Evolutionary conservation across 208 protist species (phyloP), one percentile per base, ranked within the genome.

Genomic region (Entamoeba invadens): DNA sequence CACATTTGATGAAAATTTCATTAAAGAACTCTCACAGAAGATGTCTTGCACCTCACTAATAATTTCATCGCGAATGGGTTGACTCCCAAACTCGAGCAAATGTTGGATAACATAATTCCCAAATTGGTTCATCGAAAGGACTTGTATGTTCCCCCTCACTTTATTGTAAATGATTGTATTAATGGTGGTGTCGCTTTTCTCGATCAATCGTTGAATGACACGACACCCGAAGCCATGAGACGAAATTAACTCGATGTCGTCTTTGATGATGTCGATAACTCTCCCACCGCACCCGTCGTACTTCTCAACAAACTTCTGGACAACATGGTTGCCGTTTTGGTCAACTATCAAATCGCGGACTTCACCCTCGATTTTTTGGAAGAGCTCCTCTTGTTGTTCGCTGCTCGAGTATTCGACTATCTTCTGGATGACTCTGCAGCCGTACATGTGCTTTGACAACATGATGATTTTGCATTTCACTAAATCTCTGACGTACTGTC

Each of bases 301-400:
- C 21, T 97, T 96, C 96, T 99, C 98, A 44, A 99, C 99, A 95
- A 98, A 99, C 95, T 99, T 99, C 96, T 99, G 98, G 44, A 99
- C 98, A 31, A 99, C 98, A 96, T 99, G 98, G 96, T 99, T 99
- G 47, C 98, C 98, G 95, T 99, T 99, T 96, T 99, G 98, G 94
- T 99, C 98, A 92, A 98, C 98, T 44, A 99, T 98, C 94, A 98
- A 99, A 93, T 97, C 96, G 42, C 98, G 96, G 10, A 99, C 97
- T 95, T 98, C 96, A 50, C 97, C 97, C 93, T 98, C 96, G 21
- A 99, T 97, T 96, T 99, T 98, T 0, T 96, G 92, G 18, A 98
- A 95, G 21, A 98, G 46, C 31, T 0, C 1, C 21, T 46, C 44
- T 92, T 95, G 94, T 45, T 94, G 42, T 44, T 96, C 93, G 12